These are phyloP conservation scores for Apophysomyces variabilis DNA, from an alignment of 371 early-diverging fungal genomes.

Conservation along the genomic window DNA sequence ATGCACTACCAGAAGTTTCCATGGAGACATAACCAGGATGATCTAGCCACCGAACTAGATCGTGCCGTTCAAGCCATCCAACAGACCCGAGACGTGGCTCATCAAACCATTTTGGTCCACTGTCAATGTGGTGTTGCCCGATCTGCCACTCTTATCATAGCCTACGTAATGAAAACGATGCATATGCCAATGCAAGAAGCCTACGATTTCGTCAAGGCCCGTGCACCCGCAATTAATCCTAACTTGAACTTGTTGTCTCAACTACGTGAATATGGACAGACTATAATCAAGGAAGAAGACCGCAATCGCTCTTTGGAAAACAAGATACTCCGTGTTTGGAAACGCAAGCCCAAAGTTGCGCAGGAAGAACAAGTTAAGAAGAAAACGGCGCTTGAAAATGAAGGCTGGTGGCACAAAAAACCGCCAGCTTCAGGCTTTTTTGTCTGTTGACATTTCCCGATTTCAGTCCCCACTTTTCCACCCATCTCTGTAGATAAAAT, in stretches of 20 bases:
- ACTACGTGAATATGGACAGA: constrained; percentile 74
- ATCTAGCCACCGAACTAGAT: constrained; percentile 66
- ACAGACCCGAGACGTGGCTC: constrained; percentile 49
- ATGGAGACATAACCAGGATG: constrained; percentile 83
- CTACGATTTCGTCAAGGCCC: constrained; percentile 75
- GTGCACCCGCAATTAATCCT: constrained; percentile 77
- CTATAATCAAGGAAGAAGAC: background rate
- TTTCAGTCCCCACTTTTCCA: background rate
- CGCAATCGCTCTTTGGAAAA: background rate
- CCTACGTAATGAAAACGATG: constrained; percentile 82
- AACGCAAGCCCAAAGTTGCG: background rate
- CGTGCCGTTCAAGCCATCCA: constrained; percentile 77
- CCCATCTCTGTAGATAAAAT: constrained; percentile 4
- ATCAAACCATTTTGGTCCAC: constrained; percentile 77
- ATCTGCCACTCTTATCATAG: constrained; percentile 86
- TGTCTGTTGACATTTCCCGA: background rate
- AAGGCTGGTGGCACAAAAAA: constrained; percentile 8
- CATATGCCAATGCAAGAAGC: constrained; percentile 69
- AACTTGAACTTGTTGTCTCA: constrained; percentile 82
- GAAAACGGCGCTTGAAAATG: constrained; percentile 1
- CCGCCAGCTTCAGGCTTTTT: constrained; percentile 1
- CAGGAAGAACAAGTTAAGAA: background rate
- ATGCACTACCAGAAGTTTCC: constrained; percentile 62
- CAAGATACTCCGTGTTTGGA: background rate
- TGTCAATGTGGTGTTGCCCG: constrained; percentile 92